Evolutionary conservation across 176 grass and related monocot species (phyloP), one percentile per base, ranked within the genome.

Genomic region (Triticum turgidum): DNA sequence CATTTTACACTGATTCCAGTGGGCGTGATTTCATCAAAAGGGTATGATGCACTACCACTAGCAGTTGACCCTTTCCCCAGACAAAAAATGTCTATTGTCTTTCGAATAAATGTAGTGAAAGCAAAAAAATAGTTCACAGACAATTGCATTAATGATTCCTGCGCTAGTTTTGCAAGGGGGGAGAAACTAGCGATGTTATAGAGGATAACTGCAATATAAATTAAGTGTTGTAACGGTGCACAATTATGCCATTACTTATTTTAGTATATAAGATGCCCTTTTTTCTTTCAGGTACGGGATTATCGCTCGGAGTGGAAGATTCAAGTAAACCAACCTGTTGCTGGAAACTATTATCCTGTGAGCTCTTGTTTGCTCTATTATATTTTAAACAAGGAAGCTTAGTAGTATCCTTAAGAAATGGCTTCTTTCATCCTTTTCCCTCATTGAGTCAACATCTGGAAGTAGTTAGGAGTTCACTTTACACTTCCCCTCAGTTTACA

Each of bases 321-420:
- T 21, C 64, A 98, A 85, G 93, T 98, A 22, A 82, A 95, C 81
- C 96, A 98, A 86, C 96, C 93, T 84, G 87, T 95, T 67, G 93
- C 96, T 82, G 96, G 96, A 88, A 98, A 98, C 78, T 98, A 98
- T 87, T 98, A 98, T 83, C 96, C 96, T 77, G 96, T 98, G 88
- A 91, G 89, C 18, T 89, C 83, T 73, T 62, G 27, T 78, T 17
- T 90, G 3, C 49, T 75, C 56, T 35, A 18, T 83, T 61, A 69
- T 77, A 76, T 80, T 73, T 45, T 67, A 4, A 21, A 52, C 49
- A 17, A 65, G 22, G 9, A 82, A 72, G n/a, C 78, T 78, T 61
- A 87, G 27, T 56, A 65, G 21, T 56, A 58, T 51, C 44, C 79
- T 71, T 65, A 41, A 79, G 14, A 79, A 33, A 12, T 87, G 66